These are phyloP conservation scores for Globisporangium polare DNA, from an alignment of 352 stramenopile species.

Conservation along the genomic window DNA sequence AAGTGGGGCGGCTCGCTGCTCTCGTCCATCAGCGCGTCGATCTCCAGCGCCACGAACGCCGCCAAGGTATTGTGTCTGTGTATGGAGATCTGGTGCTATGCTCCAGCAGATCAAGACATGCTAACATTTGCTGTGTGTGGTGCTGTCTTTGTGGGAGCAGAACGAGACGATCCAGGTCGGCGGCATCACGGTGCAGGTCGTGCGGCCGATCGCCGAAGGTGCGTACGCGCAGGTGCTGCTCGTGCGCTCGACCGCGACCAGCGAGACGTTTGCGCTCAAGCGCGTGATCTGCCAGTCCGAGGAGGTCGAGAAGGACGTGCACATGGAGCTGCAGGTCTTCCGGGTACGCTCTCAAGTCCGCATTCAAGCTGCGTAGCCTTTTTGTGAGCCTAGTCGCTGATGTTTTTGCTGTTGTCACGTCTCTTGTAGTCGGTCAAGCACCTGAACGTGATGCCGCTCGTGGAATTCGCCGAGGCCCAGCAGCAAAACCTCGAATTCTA, in stretches of 20 bases:
- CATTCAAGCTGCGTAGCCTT: not conserved
- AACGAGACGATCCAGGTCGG: constrained; percentile 75
- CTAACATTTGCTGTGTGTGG: not conserved
- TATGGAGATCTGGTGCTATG: not conserved
- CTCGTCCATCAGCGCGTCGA: constrained; percentile 71
- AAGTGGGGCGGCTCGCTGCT: constrained; percentile 83
- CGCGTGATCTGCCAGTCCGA: constrained; percentile 78
- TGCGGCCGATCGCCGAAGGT: constrained; percentile 67
- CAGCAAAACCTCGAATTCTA: constrained; percentile 76
- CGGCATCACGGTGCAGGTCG: constrained; percentile 62
- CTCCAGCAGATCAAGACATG: not conserved
- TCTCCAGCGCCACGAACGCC: constrained; percentile 56
- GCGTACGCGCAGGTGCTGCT: constrained; percentile 81
- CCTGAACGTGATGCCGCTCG: constrained; percentile 72
- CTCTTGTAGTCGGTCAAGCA: constrained; percentile 62
- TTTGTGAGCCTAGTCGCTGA: not conserved
- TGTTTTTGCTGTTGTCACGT: not conserved
- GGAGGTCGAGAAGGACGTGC: constrained; percentile 72
- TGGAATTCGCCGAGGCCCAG: constrained; percentile 73
- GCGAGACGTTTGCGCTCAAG: constrained; percentile 79
- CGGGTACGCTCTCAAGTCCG: constrained; percentile 27
- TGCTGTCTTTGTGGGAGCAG: constrained; percentile 17
- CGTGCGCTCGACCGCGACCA: constrained; percentile 59
- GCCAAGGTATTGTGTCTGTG: constrained; percentile 37
- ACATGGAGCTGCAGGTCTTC: constrained; percentile 76